Evolutionary conservation across 441 rosid genomes (phyloP).

Genomic region (Gossypium davidsonii): DNA sequence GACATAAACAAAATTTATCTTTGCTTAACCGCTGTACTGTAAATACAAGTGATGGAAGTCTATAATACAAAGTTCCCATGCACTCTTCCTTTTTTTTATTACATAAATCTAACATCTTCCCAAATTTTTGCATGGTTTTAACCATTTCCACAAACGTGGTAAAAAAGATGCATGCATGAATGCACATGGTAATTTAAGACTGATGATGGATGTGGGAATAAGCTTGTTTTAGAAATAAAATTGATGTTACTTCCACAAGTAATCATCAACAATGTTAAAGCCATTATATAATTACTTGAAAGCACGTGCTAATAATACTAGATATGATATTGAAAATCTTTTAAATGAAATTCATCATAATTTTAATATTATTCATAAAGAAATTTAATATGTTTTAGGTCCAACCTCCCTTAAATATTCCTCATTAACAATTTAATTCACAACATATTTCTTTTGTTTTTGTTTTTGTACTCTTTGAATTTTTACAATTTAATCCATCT

Average conservation of each 20-base stretch:
- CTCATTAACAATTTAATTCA: too few species aligned
- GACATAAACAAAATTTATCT: too few species aligned
- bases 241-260: not conserved
- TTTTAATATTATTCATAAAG: too few species aligned
- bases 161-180: not conserved
- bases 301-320: not conserved
- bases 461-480: too few species aligned
- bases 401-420: not conserved
- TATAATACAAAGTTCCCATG: not conserved
- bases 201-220: too few species aligned
- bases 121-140: too few species aligned
- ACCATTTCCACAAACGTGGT: not conserved
- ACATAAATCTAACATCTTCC: too few species aligned
- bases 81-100: not conserved
- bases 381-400: not conserved
- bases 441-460: too few species aligned
- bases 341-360: not conserved
- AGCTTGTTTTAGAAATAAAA: too few species aligned
- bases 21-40: conserved; percentile 13
- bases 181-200: too few species aligned
- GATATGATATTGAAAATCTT: not conserved
- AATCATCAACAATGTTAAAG: not conserved
- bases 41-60: conserved; percentile 15
- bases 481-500: too few species aligned
- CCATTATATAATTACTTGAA: not conserved